These are phyloP conservation scores for Brassica juncea DNA, from an alignment of 345 rosid genomes.

Conservation along the genomic window DNA sequence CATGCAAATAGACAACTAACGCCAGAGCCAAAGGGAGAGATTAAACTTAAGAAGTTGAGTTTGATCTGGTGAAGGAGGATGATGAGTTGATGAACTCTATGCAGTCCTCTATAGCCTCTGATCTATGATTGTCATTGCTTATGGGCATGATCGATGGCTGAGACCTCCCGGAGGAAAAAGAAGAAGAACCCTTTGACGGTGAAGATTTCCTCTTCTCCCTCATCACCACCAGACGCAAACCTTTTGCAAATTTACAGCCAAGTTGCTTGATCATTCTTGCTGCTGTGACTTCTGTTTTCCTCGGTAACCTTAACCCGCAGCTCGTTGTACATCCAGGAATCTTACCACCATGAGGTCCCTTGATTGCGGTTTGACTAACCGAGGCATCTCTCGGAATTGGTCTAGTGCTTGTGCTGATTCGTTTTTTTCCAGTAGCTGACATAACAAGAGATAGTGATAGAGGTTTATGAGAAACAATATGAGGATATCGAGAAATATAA, in stretches of 20 bases:
- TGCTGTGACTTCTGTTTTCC: slow-evolving; percentile 47
- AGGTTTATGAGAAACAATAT: slow-evolving; percentile 1
- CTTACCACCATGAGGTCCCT: slow-evolving; percentile 25
- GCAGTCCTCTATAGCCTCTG: slow-evolving; percentile 80
- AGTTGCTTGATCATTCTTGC: slow-evolving; percentile 52
- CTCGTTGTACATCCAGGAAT: slow-evolving; percentile 39
- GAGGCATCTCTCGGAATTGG: slow-evolving; percentile 16
- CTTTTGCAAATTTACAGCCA: slow-evolving; percentile 53
- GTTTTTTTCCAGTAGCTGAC: slow-evolving; percentile 43
- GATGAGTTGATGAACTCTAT: slow-evolving; percentile 80
- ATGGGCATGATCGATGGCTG: slow-evolving; percentile 47
- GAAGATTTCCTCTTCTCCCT: slow-evolving; percentile 44
- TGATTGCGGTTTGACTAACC: slow-evolving; percentile 14
- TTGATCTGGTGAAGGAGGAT: slow-evolving; percentile 60
- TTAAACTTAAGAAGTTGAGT: slow-evolving; percentile 41
- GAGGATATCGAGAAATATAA: slow-evolving; percentile 26
- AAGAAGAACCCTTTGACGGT: slow-evolving; percentile 44
- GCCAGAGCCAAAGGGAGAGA: slow-evolving; percentile 4
- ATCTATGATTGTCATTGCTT: slow-evolving; percentile 54
- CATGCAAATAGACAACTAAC: slow-evolving; percentile 1
- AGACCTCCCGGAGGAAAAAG: slow-evolving; percentile 46
- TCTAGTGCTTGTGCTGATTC: slow-evolving; percentile 25
- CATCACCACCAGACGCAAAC: slow-evolving; percentile 45
- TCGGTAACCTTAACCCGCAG: slow-evolving; percentile 53
- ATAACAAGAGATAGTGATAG: slow-evolving; percentile 32